phyloP scores from a whole-genome alignment of 306 rosid genomes.

The Morella rubra region DNA sequence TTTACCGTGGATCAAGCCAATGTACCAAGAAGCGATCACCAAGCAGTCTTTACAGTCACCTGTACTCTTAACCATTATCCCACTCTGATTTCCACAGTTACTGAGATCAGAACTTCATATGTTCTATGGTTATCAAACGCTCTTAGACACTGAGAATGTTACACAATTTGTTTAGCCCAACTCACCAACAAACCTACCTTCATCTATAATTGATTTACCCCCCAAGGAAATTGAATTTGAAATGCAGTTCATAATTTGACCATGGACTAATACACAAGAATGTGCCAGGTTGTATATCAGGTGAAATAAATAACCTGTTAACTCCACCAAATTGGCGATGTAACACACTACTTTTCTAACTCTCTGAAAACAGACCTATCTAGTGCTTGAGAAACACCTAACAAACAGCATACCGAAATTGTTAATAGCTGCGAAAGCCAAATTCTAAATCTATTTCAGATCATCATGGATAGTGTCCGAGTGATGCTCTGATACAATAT shows the following conservation, averaged over 20 bases:
- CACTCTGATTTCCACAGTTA: background rate
- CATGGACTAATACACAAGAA: background rate
- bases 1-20: background rate
- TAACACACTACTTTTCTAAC: background rate
- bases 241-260: background rate
- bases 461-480: too few species aligned
- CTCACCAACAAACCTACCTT: background rate
- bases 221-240: background rate
- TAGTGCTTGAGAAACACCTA: background rate
- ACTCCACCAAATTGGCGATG: too few species aligned
- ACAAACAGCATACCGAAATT: too few species aligned
- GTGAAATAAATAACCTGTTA: too few species aligned
- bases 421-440: too few species aligned
- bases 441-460: too few species aligned
- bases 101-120: background rate
- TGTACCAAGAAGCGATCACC: background rate
- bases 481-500: too few species aligned
- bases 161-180: background rate
- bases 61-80: background rate
- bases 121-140: background rate
- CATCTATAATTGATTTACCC: background rate
- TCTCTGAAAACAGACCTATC: background rate
- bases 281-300: too few species aligned
- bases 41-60: background rate
- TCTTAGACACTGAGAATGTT: background rate